Conservation (phyloP, 495 filamentous ascomycete genomes). For the Neurospora sp. region DNA sequence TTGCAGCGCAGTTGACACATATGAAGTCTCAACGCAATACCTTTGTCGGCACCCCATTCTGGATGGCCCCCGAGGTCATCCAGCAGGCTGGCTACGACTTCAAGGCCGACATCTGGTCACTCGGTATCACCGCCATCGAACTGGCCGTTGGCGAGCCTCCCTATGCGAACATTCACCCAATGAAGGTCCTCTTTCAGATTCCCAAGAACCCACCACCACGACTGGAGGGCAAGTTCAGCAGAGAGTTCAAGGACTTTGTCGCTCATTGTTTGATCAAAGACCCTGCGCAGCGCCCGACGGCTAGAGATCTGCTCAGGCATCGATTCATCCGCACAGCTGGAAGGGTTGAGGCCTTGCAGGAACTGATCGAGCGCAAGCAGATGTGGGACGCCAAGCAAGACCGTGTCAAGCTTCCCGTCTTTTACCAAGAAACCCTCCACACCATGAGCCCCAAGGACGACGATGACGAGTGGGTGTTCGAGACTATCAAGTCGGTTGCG, state of each 20-base stretch:
- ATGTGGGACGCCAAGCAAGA: constrained; percentile 61
- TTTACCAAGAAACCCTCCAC: constrained; percentile 84
- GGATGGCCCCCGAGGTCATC: constrained; percentile 99
- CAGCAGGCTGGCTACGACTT: constrained; percentile 94
- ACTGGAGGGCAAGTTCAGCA: constrained; percentile 80
- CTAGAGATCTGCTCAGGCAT: constrained; percentile 83
- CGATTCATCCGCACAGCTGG: constrained; percentile 80
- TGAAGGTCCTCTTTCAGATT: constrained; percentile 98
- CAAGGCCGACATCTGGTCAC: constrained; percentile 96
- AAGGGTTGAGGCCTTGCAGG: constrained; percentile 72
- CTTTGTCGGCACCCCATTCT: constrained; percentile 98
- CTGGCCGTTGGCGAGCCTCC: constrained; percentile 89
- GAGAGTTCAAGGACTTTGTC: constrained; percentile 89
- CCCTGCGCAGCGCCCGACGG: constrained; percentile 69
- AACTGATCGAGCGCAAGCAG: constrained; percentile 77
- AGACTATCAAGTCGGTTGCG: constrained; percentile 66
- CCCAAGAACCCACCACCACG: constrained; percentile 82
- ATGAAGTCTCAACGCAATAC: constrained; percentile 98
- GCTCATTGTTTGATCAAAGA: constrained; percentile 84
- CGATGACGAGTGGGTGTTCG: constrained; percentile 93
- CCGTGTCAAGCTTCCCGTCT: constrained; percentile 53
- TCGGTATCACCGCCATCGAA: constrained; percentile 94
- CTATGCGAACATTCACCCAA: constrained; percentile 82
- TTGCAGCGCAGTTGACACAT: constrained; percentile 91
- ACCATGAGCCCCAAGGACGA: constrained; percentile 59